Evolutionary conservation across 768 basidiomycete genomes (phyloP), one percentile per base, ranked within the genome.

Genomic region (Stropharia rugosoannulata): DNA sequence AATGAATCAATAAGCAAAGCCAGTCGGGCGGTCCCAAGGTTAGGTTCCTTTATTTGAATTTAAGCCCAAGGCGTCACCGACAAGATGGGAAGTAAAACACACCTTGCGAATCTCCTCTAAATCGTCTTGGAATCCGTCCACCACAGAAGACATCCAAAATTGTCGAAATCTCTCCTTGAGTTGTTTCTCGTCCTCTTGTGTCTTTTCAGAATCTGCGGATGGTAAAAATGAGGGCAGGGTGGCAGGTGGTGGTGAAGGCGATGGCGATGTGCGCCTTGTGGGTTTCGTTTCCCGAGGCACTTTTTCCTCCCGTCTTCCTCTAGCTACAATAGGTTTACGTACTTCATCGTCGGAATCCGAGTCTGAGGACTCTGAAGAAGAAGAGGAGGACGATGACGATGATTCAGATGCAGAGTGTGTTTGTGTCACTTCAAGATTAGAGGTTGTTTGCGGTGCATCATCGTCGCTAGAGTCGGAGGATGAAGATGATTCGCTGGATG

Each of bases 71-170:
- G 10, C 25, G 39, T 40, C 36, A n/a, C 9, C 11, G 16, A 22
- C 2, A 22, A 22, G 22, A 40, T 32, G 15, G 41, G 43, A 22
- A 12, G 43, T 44, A n/a, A 15, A 12, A 69, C 79, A 38, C 50
- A 89, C 92, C 79, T 92, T 90, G 32, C 87, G 83, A 63, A 94
- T 86, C 63, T 85, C 80, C 62, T 92, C 90, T n/a, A 94, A 74
- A 67, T 94, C 93, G 44, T 89, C 86, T 59, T 81, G 82, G 71
- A 94, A 95, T 10, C 83, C 90, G 66, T 93, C 89, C 1, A 85
- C 89, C 6, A 93, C 80, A 0, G 87, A 83, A 2, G 83, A 73
- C 90, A 94, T 92, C 92, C 92, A 94, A 64, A 94, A 93, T 68
- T 86, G 86, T 53, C 86, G 75, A 67, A 94, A 94, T 42, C 77